Percentiles rank a stretch among this genome's conserved stretches.
These are phyloP conservation scores for Amphibolis antarctica DNA, from an alignment of 106 monocot genomes.

Conservation along the genomic window DNA sequence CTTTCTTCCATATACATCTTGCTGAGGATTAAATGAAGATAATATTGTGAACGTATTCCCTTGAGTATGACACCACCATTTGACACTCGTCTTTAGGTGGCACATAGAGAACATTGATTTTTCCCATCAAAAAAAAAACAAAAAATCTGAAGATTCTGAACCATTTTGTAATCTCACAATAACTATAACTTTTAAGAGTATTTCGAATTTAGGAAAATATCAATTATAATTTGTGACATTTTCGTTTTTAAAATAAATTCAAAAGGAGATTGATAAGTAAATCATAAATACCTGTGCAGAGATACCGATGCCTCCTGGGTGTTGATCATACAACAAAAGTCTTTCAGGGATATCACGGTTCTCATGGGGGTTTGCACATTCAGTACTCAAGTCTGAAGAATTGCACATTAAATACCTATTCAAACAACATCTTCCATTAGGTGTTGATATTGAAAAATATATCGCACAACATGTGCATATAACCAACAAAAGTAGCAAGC, in stretches of 20 bases:
- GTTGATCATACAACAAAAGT: slow-evolving; percentile 72
- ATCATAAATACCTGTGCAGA: slow-evolving; percentile 41
- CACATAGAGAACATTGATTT: too few relatives aligned
- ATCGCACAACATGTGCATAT: not conserved
- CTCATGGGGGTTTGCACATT: slow-evolving; percentile 90
- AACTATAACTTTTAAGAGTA: too few relatives aligned
- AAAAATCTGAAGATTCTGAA: too few relatives aligned
- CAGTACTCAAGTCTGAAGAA: slow-evolving; percentile 68
- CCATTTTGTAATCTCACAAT: too few relatives aligned
- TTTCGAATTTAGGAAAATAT: not conserved
- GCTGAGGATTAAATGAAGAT: too few relatives aligned
- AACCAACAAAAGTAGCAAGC: not conserved
- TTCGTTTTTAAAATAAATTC: not conserved
- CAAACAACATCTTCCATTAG: not conserved
- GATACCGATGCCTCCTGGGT: slow-evolving; percentile 84
- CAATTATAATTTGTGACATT: not conserved
- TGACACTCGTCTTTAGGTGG: too few relatives aligned
- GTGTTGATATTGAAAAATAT: not conserved
- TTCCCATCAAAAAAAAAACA: too few relatives aligned
- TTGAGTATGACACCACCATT: too few relatives aligned
- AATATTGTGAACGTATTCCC: too few relatives aligned
- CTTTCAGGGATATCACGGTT: slow-evolving; percentile 64
- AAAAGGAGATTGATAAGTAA: not conserved
- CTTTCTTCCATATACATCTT: too few relatives aligned
- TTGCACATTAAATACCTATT: slow-evolving; percentile 78